A percentile compares a stretch with the other conserved stretches of the same genome.
Evolutionary conservation across 345 rosid genomes (phyloP).

Genomic region (Eucalyptus coolabah): DNA sequence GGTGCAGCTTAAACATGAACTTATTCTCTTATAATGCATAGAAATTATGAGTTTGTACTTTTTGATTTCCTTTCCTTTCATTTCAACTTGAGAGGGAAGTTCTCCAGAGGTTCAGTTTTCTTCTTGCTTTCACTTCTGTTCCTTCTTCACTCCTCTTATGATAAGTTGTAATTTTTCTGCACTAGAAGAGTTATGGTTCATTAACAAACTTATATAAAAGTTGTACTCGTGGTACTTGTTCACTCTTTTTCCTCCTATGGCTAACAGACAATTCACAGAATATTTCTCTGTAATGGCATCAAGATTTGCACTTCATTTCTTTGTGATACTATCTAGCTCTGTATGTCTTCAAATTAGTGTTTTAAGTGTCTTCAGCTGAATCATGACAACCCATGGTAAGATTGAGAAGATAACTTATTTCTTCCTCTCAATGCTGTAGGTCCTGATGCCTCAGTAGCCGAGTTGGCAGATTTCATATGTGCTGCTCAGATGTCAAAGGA

Average conservation of each 20-base stretch:
- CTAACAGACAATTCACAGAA: neutral
- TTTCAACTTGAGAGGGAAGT: neutral
- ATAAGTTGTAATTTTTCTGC: neutral
- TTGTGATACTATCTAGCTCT: neutral
- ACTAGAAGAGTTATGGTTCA: neutral
- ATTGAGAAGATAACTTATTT: neutral
- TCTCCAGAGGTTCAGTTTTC: neutral
- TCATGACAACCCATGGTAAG: neutral
- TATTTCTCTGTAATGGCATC: neutral
- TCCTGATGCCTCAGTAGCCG: slow-evolving; percentile 34
- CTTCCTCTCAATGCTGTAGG: slow-evolving; percentile 20
- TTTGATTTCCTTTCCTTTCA: neutral
- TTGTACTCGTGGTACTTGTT: neutral
- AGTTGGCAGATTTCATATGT: slow-evolving; percentile 66
- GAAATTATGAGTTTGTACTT: neutral
- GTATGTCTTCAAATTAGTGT: neutral
- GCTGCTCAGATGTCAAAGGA: slow-evolving; percentile 73
- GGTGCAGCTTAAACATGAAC: neutral
- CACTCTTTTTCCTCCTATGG: neutral
- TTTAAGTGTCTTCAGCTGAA: neutral
- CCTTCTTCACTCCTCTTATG: neutral
- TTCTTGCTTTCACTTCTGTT: neutral
- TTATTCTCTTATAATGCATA: neutral
- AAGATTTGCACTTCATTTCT: neutral
- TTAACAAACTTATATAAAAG: neutral